Conservation (phyloP, 1,284 basidiomycete genomes). For the Albatrellus sp. region DNA sequence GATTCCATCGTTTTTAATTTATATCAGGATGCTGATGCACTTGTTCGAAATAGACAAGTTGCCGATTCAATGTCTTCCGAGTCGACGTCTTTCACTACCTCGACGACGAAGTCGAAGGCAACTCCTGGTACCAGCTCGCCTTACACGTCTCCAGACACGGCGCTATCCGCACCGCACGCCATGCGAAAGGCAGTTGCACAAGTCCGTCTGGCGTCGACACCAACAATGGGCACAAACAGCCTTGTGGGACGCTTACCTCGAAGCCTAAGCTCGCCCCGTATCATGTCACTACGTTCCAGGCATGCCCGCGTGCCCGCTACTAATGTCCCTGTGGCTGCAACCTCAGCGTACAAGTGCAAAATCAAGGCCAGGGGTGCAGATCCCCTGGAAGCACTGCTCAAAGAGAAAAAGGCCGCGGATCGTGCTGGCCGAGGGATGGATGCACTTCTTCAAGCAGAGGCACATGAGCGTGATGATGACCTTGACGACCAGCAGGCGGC, state of each 20-base stretch:
- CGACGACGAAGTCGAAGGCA: too few species aligned
- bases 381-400: constrained; percentile 24
- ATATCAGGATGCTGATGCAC: too few species aligned
- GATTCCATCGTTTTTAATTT: too few species aligned
- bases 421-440: constrained; percentile 29
- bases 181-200: background rate
- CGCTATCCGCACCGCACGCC: background rate
- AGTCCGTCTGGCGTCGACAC: background rate
- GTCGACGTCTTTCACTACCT: too few species aligned
- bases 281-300: too few species aligned
- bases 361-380: background rate
- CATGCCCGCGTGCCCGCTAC: too few species aligned
- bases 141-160: background rate
- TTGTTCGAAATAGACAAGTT: too few species aligned
- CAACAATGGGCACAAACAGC: background rate
- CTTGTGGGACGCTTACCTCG: too few species aligned
- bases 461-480: constrained; percentile 17
- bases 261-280: too few species aligned
- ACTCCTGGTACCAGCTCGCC: background rate
- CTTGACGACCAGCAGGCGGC: constrained; percentile 19
- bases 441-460: constrained; percentile 33
- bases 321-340: too few species aligned
- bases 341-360: background rate
- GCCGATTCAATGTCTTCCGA: too few species aligned
- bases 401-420: constrained; percentile 35